phyloP scores from a whole-genome alignment of 768 basidiomycete genomes.

The Boletus tylopilopsis region DNA sequence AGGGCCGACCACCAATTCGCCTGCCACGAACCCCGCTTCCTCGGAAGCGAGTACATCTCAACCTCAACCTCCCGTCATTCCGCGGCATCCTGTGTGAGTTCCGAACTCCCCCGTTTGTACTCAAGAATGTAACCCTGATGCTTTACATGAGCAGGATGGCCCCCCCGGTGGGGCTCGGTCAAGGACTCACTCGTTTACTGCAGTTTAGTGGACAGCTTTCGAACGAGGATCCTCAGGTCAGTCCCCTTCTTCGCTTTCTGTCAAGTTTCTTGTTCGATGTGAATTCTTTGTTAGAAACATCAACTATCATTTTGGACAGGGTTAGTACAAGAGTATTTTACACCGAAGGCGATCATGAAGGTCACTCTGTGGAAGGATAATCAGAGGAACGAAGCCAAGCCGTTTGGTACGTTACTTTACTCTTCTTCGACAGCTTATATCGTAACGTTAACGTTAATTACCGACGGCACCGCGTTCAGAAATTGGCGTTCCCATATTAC shows the following conservation, averaged over 20 bases:
- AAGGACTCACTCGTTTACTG: constrained; percentile 60
- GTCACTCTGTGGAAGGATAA: constrained; percentile 89
- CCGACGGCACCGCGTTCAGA: constrained; percentile 41
- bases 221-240: constrained; percentile 47
- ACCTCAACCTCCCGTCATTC: constrained; percentile 25
- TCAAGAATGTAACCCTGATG: constrained; percentile 12
- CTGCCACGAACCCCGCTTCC: constrained; percentile 23
- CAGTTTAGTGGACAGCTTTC: constrained; percentile 69
- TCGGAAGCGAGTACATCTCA: constrained; percentile 33
- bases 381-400: constrained; percentile 72
- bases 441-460: constrained; percentile 5
- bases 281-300: constrained; percentile 44
- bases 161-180: constrained; percentile 48
- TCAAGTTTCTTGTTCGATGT: constrained; percentile 3
- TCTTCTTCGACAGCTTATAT: constrained; percentile 10
- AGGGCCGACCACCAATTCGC: constrained; percentile 20
- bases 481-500: constrained; percentile 74
- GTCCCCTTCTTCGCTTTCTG: constrained; percentile 1
- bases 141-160: constrained; percentile 27
- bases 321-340: constrained; percentile 67
- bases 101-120: not conserved
- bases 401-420: constrained; percentile 57
- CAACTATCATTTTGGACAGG: constrained; percentile 64
- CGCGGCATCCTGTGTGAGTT: constrained; percentile 33
- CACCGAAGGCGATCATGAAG: constrained; percentile 66